Evolutionary conservation across 495 filamentous ascomycete genomes (phyloP), one percentile per base, ranked within the genome.

Genomic region (Xylaria longipes): DNA sequence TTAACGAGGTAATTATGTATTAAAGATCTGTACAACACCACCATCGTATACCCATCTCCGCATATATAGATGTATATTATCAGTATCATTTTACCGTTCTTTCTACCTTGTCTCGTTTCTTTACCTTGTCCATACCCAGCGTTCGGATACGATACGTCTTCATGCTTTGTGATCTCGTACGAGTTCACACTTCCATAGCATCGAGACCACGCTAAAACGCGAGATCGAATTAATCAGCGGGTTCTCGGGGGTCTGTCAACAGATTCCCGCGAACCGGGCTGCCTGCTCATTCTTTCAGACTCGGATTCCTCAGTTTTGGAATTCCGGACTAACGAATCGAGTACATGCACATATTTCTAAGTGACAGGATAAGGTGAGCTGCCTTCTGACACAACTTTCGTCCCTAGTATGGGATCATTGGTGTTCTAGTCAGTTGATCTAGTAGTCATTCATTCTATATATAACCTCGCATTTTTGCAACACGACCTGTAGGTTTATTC

Each of bases 101-200:
- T 7, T 39, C 31, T 14, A 14, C 7, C 33, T 29, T 45, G 41
- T 5, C 37, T 52, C 20, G 20, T 54, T 67, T 54, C 60, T 27
- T 46, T 14, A 20, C n/a, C 43, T 7, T 48, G 43, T 45, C 12
- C 12, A 56, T 45, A 39, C n/a, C 37, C 71, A 75, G 81, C 82
- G 82, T 84, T 80, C 77, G 77, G 83, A 83, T 86, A 85, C 82
- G 83, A 86, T 85, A 86, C 84, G 80, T 83, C 83, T 84, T 80
- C 76, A 70, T 83, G 83, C 81, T 80, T 45, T 70, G 69, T 58
- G 43, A 62, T 73, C 69, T 71, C 71, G 12, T 60, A 52, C 46
- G 29, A 61, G 65, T 70, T 52, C 50, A 68, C 61, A 46, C 68
- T 27, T 69, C 74, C 65, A 81, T 86, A 82, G 82, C 82, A 79